These are phyloP conservation scores for Aspergillus carlsbadensis DNA, from an alignment of 495 filamentous ascomycete genomes.

Conservation along the genomic window DNA sequence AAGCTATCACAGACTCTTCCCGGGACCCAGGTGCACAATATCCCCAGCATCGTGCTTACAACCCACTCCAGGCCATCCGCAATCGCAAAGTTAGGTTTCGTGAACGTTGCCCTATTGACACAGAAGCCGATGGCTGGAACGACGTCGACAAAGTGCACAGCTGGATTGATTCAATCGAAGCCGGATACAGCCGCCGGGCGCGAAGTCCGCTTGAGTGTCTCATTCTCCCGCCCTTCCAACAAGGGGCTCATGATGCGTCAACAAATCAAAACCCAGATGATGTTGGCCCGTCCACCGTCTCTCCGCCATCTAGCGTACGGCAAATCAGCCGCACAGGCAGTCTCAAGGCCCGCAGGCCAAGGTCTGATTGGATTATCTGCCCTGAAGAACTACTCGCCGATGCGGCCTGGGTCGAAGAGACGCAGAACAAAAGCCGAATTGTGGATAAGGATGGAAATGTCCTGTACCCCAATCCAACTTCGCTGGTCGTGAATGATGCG, in stretches of 20 bases:
- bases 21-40: slow-evolving; percentile 2
- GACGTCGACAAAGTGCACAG: slow-evolving; percentile 64
- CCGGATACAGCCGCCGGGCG: slow-evolving; percentile 38
- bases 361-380: slow-evolving; percentile 76
- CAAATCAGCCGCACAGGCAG: slow-evolving; percentile 36
- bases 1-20: slow-evolving; percentile 5
- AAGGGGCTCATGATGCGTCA: slow-evolving; percentile 19
- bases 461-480: slow-evolving; percentile 55
- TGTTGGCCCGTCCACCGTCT: slow-evolving; percentile 25
- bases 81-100: slow-evolving; percentile 78
- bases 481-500: slow-evolving; percentile 23
- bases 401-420: slow-evolving; percentile 79
- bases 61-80: slow-evolving; percentile 83
- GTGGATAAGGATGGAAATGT: slow-evolving; percentile 70
- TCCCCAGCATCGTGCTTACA: slow-evolving; percentile 63
- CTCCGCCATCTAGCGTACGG: slow-evolving; percentile 36
- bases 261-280: slow-evolving; percentile 22
- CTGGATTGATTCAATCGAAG: slow-evolving; percentile 72
- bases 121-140: slow-evolving; percentile 71
- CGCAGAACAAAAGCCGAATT: slow-evolving; percentile 68
- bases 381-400: slow-evolving; percentile 84
- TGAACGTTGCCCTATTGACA: slow-evolving; percentile 67
- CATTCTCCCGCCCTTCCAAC: slow-evolving; percentile 54
- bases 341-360: slow-evolving; percentile 58
- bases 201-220: slow-evolving; percentile 50